Evolutionary conservation across 306 rosid genomes (phyloP), one percentile per base, ranked within the genome.

Genomic region (Quercus ilex): DNA sequence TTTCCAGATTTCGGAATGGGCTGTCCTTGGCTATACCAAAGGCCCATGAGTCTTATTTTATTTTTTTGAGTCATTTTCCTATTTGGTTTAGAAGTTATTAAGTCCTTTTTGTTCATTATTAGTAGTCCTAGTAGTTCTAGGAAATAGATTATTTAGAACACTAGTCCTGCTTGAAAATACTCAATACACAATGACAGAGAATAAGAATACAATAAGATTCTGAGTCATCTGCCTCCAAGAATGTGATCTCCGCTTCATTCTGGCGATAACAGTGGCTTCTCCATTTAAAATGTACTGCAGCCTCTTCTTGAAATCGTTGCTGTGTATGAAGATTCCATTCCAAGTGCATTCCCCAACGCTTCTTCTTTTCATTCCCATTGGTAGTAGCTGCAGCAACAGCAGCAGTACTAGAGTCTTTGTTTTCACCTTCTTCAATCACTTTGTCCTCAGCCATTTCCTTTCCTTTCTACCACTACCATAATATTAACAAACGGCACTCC

Each of bases 251-350:
- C 81, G 69, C 79, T 82, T 85, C 83, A 96, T 74, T 80, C 97
- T 82, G 67, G 92, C 63, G 21, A 96, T 84, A 70, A 96, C 92
- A 1, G 87, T 20, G 33, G 92, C 89, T 84, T 96, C 99, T 83
- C 90, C 98, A 83, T 96, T 96, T 41, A 94, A 91, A 78, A 96
- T 89, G 74, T 87, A 77, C 62, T 91, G 88, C 10, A 93, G 91
- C 67, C 98, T 93, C 90, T 96, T 96, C 88, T 96, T 97, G 4
- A 93, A 93, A 83, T 93, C 98, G 20, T 96, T 96, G 0, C 90
- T 83, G 9, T 89, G 96, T 57, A 80, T 83, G 64, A 93, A 93
- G 67, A 96, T 83, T n/a, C 92, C 86, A 28, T 82, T 91, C 89
- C 95, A 89, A 80, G 90, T 62, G 25, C 94, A 96, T 38, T 69